Percentiles rank a stretch among this genome's conserved stretches.
These are phyloP conservation scores for Dacryopinax spathularia DNA, from an alignment of 768 basidiomycete species.

Conservation along the genomic window DNA sequence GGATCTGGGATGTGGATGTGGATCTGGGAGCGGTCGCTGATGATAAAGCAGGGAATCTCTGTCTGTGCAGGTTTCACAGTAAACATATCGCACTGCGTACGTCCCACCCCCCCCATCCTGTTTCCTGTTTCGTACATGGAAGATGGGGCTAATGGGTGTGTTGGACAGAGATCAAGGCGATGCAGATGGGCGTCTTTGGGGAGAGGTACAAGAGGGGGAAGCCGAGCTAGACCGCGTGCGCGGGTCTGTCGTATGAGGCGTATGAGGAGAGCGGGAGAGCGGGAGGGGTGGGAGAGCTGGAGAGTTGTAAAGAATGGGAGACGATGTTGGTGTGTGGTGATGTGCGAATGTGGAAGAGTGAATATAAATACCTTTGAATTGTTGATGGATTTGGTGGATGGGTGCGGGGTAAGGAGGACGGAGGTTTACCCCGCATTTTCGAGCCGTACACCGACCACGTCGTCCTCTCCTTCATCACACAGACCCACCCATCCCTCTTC, in stretches of 20 bases:
- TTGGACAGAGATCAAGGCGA: constrained; percentile 53
- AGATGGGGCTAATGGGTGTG: not conserved
- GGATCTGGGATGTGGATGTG: not conserved
- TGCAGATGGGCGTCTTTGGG: constrained; percentile 34
- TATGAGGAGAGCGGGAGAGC: no score
- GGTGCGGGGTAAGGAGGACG: no score
- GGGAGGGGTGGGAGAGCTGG: no score
- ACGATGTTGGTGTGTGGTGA: no score
- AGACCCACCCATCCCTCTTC: no score
- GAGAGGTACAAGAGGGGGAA: constrained; percentile 7
- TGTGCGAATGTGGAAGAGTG: no score
- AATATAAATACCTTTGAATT: no score
- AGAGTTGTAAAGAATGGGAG: no score
- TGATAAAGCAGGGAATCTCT: constrained; percentile 36
- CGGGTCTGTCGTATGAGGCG: not conserved
- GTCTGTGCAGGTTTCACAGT: constrained; percentile 50
- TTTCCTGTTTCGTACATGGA: not conserved
- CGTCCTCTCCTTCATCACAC: no score
- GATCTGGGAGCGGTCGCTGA: not conserved
- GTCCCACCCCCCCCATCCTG: constrained; percentile 19
- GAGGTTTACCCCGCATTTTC: no score
- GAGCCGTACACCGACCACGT: no score
- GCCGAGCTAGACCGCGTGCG: constrained; percentile 16
- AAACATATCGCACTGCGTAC: constrained; percentile 50
- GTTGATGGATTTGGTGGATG: no score